A percentile compares a stretch with the other conserved stretches of the same genome.
Evolutionary conservation across 768 basidiomycete species (phyloP).

Genomic region (Lyophyllum decastes): DNA sequence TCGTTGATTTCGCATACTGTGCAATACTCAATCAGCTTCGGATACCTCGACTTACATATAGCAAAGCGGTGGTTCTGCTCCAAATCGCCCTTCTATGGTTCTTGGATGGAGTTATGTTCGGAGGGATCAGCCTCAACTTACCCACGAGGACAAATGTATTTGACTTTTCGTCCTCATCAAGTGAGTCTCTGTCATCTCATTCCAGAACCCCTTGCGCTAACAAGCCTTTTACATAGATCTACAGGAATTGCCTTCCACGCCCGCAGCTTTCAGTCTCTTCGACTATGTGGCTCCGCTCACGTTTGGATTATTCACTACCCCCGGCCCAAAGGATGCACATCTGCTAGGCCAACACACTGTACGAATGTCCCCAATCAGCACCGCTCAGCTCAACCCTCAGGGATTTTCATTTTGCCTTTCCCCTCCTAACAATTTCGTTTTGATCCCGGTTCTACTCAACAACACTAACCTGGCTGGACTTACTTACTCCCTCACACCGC

Average conservation of each 20-base stretch:
- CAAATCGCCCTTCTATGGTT: slow-evolving; percentile 65
- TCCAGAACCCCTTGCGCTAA: background rate
- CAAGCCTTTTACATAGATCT: slow-evolving; percentile 21
- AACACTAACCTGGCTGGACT: slow-evolving; percentile 78
- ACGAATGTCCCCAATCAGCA: slow-evolving; percentile 91
- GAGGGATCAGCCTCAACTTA: slow-evolving; percentile 63
- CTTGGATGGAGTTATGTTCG: slow-evolving; percentile 70
- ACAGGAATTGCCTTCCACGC: slow-evolving; percentile 41
- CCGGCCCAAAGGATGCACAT: slow-evolving; percentile 52
- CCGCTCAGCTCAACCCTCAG: slow-evolving; percentile 85
- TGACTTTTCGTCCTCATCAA: slow-evolving; percentile 21
- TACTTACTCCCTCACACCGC: slow-evolving; percentile 71
- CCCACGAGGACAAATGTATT: slow-evolving; percentile 4
- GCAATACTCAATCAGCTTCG: slow-evolving; percentile 58
- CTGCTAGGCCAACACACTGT: slow-evolving; percentile 89
- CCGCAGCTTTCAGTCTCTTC: slow-evolving; percentile 48
- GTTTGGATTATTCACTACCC: slow-evolving; percentile 49
- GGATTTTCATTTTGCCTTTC: slow-evolving; percentile 74
- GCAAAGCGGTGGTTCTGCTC: slow-evolving; percentile 59
- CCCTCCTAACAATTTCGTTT: slow-evolving; percentile 48
- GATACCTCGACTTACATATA: slow-evolving; percentile 75
- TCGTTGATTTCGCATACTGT: slow-evolving; percentile 66
- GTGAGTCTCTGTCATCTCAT: slow-evolving; percentile 23
- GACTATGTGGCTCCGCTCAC: slow-evolving; percentile 50
- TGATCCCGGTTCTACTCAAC: slow-evolving; percentile 86